Evolutionary conservation across 305 asterid species (phyloP), one percentile per base, ranked within the genome.

Genomic region (Plantago coronopus): DNA sequence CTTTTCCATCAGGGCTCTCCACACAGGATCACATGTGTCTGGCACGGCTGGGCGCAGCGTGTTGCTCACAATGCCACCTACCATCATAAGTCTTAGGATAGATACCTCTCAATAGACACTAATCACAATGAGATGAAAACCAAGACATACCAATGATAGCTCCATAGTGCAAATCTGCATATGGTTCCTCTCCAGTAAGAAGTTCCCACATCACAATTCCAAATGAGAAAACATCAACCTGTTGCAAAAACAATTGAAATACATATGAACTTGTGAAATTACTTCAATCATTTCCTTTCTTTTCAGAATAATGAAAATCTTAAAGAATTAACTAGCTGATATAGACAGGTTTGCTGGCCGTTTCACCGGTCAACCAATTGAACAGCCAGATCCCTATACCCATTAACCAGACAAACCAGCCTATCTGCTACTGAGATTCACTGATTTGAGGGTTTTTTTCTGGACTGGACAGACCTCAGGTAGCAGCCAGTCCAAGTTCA

Each of bases 151-250:
- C 99, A 15, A 93, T 93, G 48, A 93, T 89, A 59, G 99, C 95
- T 19, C 99, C 99, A 50, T 87, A 93, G 76, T 93, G 97, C 81
- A 93, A 73, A 68, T 89, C 91, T 4, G 97, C 81, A 14, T 93
- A 93, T 7, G 99, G 99, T 72, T 89, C 99, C 66, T 89, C 97
- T 31, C 99, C 94, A 0, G 99, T 93, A 14, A 93, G 83, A 64
- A 93, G 89, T 78, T 93, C 99, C 99, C 99, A 93, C 94, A 93
- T 82, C 49, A 87, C 99, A 16, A 93, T 85, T 65, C 99, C 99
- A 63, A 78, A 93, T 27, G 97, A 93, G 46, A 85, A 93, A 37
- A 93, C 96, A 64, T 93, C 99, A 21, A 93, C 99, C 99, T 88
- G 75, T 22, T 34, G 63, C 63, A 2, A 42, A 61, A 14, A 5